Evolutionary conservation across 2,329 filamentous ascomycete genomes (phyloP).

Genomic region (Rutstroemia sp.): DNA sequence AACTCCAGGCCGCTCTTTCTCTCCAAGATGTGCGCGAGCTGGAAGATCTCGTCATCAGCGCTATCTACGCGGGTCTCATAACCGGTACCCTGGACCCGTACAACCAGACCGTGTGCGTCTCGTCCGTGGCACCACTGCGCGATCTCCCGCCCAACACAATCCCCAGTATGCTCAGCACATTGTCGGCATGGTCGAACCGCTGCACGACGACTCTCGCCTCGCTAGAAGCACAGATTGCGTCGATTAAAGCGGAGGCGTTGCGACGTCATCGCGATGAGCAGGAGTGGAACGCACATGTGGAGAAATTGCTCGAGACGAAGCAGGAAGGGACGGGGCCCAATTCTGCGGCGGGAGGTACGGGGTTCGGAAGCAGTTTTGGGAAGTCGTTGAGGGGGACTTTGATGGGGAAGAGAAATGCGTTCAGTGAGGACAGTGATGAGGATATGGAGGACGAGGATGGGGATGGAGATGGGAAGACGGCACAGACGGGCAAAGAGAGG

Average conservation of each 20-base stretch:
- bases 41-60: conserved; percentile 78
- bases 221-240: conserved; percentile 67
- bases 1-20: conserved; percentile 58
- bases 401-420: conserved; percentile 36
- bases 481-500: conserved; percentile 36
- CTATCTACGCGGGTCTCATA: conserved; percentile 80
- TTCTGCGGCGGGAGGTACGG: background rate
- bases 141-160: conserved; percentile 73
- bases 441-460: conserved; percentile 31
- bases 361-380: conserved; percentile 18
- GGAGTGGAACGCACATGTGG: conserved; percentile 26
- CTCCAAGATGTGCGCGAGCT: conserved; percentile 62
- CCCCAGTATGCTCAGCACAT: conserved; percentile 56
- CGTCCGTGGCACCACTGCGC: conserved; percentile 74
- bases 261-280: conserved; percentile 38
- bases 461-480: conserved; percentile 36
- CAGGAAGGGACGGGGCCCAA: too few relatives aligned
- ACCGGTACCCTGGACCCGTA: conserved; percentile 77
- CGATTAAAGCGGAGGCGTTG: conserved; percentile 53
- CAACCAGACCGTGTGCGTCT: conserved; percentile 66
- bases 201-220: conserved; percentile 67
- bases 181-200: conserved; percentile 70
- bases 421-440: conserved; percentile 37
- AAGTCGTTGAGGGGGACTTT: conserved; percentile 34
- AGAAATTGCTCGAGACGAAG: conserved; percentile 24